Conservation (phyloP, 805 yeast species). For the Wickerhamiella kurtzmanii region DNA sequence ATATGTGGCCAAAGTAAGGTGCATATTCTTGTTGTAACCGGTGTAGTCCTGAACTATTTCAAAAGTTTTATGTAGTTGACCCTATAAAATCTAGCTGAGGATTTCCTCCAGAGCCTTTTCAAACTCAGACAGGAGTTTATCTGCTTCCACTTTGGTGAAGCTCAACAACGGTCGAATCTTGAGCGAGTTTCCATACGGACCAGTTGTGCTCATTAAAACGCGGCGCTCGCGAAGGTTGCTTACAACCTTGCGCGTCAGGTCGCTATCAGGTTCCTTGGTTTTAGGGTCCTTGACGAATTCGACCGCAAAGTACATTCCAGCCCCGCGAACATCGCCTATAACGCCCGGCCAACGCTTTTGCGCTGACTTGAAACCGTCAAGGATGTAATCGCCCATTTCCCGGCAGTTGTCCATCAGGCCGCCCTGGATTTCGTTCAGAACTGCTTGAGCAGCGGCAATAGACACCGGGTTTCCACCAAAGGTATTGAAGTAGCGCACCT, state of each 20-base stretch:
- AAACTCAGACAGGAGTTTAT: constrained; percentile 2
- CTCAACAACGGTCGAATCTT: constrained; percentile 10
- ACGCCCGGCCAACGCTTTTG: constrained; percentile 1
- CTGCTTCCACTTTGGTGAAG: constrained; percentile 6
- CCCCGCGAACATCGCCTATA: constrained; percentile 10
- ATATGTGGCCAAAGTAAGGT: no score
- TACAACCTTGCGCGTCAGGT: constrained; percentile 7
- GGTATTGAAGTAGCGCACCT: constrained; percentile 11
- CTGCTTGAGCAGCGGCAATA: constrained; percentile 11
- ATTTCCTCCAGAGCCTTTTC: neutral
- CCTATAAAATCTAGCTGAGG: no score
- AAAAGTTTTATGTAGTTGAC: neutral
- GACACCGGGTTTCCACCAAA: constrained; percentile 12
- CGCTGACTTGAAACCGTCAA: constrained; percentile 4
- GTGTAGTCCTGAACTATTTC: no score
- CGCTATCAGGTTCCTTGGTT: constrained; percentile 3
- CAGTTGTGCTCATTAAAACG: constrained; percentile 9
- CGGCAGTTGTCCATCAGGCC: constrained; percentile 6
- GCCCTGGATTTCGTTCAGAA: constrained; percentile 5
- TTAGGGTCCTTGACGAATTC: constrained; percentile 6
- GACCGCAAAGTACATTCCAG: constrained; percentile 12
- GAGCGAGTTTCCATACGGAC: constrained; percentile 7
- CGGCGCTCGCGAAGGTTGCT: constrained; percentile 10
- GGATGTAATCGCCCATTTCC: constrained; percentile 5
- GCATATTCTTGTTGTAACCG: no score